Evolutionary conservation across 768 basidiomycete genomes (phyloP), one percentile per base, ranked within the genome.

Genomic region (Fistulinella prunicolor): DNA sequence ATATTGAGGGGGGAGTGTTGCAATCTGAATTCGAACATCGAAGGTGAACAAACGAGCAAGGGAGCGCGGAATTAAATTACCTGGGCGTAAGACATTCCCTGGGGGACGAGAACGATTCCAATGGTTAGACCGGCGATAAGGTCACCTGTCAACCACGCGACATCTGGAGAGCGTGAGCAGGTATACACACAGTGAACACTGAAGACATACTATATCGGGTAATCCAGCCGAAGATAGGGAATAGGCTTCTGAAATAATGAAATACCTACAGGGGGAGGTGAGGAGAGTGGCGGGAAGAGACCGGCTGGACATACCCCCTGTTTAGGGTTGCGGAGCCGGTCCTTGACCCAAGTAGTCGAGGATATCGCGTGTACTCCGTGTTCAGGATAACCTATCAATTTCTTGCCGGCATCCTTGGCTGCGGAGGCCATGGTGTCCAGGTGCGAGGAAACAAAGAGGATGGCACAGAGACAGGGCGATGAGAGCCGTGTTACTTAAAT

Each of bases 91-190:
- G 90, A 94, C 85, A 94, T 89, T 49, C 85, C 78, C 69, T 99
- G 95, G 0, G 95, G 95, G 6, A 98, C 93, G 39, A 97, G 74
- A 10, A 99, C 95, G 59, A 96, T 85, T 22, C 95, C 95, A 53
- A 98, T 92, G 0, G 95, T 97, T 34, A 98, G 66, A 46, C 87
- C 93, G 51, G 94, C 92, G 59, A 96, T 83, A 17, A 95, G 58
- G 69, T 97, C 94, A 21, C 93, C 91, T 19, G 80, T 75, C 10
- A 90, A 65, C 93, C 93, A 94, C 26, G 82, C 85, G 29, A 81
- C 42, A 64, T 89, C 86, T 89, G 6, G 10, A 10, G 44, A 19
- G 24, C 10, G 37, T 44, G 41, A 56, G 43, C 4, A 47, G n/a
- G 28, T n/a, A n/a, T n/a, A 23, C 45, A 29, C 22, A 47, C 16